Evolutionary conservation across 2,329 filamentous ascomycete genomes (phyloP).

Genomic region (Pseudogymnoascus sp.): DNA sequence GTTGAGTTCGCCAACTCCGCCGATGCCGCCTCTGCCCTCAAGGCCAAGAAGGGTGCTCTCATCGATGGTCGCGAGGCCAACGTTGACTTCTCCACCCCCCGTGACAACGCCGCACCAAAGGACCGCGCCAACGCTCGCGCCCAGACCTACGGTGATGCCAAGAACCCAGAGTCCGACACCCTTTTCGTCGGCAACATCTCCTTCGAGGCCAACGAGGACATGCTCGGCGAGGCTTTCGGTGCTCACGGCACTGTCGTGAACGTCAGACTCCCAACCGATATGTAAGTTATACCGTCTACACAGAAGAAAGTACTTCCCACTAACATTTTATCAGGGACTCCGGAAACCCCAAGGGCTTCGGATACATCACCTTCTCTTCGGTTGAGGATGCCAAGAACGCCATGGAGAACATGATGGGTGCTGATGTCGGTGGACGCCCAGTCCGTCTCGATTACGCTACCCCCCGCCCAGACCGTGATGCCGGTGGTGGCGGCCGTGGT

Average conservation of each 20-base stretch:
- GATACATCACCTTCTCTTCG: slow-evolving; percentile 63
- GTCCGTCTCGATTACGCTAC: slow-evolving; percentile 64
- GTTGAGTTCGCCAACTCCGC: slow-evolving; percentile 59
- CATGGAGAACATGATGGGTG: slow-evolving; percentile 55
- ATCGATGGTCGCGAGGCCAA: slow-evolving; percentile 63
- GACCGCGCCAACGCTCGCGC: slow-evolving; percentile 47
- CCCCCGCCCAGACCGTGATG: slow-evolving; percentile 48
- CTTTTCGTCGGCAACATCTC: slow-evolving; percentile 68
- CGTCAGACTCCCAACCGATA: slow-evolving; percentile 65
- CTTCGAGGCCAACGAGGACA: slow-evolving; percentile 61
- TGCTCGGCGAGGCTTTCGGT: slow-evolving; percentile 57
- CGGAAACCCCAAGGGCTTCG: slow-evolving; percentile 65
- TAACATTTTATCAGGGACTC: slow-evolving; percentile 43
- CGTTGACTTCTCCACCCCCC: slow-evolving; percentile 62
- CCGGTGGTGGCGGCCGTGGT: slow-evolving; percentile 40
- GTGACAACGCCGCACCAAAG: slow-evolving; percentile 43
- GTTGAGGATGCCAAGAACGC: slow-evolving; percentile 62
- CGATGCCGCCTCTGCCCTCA: slow-evolving; percentile 57
- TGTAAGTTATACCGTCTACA: slow-evolving; percentile 28
- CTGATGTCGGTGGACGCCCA: slow-evolving; percentile 57
- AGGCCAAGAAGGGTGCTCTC: slow-evolving; percentile 57
- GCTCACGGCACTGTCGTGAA: slow-evolving; percentile 57
- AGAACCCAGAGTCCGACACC: slow-evolving; percentile 59
- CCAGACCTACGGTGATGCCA: slow-evolving; percentile 55
- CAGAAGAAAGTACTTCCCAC: slow-evolving; percentile 13